Evolutionary conservation across 2,329 filamentous ascomycete species (phyloP).

Genomic region (Epichloe glyceriae): DNA sequence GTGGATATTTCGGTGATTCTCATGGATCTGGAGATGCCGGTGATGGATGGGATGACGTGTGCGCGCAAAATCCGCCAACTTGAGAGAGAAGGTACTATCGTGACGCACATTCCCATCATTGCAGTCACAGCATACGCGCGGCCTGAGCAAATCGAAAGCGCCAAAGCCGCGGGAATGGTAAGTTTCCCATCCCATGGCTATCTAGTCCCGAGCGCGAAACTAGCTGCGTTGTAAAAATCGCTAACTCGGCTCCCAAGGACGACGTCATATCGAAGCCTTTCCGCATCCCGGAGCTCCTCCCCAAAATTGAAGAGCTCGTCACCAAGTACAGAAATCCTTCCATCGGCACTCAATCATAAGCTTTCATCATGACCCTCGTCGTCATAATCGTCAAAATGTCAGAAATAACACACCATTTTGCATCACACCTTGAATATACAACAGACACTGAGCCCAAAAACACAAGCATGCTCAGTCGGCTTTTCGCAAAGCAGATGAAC

Average conservation of each 20-base stretch:
- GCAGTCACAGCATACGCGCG: conserved; percentile 75
- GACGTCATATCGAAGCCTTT: conserved; percentile 73
- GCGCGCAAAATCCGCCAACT: conserved; percentile 55
- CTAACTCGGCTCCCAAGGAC: conserved; percentile 31
- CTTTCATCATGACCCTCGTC: no score
- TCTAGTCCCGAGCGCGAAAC: not conserved
- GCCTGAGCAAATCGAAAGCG: conserved; percentile 58
- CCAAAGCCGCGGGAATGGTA: conserved; percentile 61
- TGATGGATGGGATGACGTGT: conserved; percentile 71
- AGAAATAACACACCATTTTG: no score
- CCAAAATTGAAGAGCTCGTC: conserved; percentile 49
- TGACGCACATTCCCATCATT: conserved; percentile 60
- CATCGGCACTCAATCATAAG: conserved; percentile 9
- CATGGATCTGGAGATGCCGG: conserved; percentile 75
- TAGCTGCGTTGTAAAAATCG: not conserved
- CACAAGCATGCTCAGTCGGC: not conserved
- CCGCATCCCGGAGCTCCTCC: conserved; percentile 55
- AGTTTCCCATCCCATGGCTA: conserved; percentile 18
- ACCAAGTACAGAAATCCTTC: conserved; percentile 24
- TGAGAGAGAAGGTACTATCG: conserved; percentile 47
- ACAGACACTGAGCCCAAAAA: not conserved
- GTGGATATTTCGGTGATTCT: conserved; percentile 53
- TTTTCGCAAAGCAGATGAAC: not conserved
- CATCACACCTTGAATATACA: no score
- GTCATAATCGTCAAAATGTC: not conserved